Percentiles rank a stretch among this genome's conserved stretches.
phyloP scores from a whole-genome alignment of 345 rosid genomes.

The Salix viminalis region DNA sequence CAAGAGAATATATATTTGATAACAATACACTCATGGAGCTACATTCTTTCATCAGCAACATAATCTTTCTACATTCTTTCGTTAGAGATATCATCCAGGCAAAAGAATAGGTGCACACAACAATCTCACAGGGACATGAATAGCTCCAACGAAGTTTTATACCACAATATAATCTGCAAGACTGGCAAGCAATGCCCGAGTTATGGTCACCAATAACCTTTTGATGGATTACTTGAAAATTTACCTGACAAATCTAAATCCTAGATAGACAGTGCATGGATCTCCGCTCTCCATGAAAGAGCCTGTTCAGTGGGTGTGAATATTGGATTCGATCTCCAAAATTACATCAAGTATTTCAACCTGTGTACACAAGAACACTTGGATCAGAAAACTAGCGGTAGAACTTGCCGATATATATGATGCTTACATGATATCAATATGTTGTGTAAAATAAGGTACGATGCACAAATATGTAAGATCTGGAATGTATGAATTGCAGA shows the following conservation, averaged over 20 bases:
- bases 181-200: background rate
- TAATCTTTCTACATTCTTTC: no score
- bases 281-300: background rate
- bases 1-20: no score
- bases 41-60: no score
- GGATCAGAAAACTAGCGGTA: background rate
- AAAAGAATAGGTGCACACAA: no score
- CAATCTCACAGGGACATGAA: background rate
- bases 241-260: background rate
- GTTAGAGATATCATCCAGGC: no score
- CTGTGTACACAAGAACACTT: background rate
- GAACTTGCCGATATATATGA: background rate
- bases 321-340: background rate
- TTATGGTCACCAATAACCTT: background rate
- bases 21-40: no score
- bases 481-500: no score
- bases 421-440: no score
- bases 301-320: background rate
- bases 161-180: background rate
- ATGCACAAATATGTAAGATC: no score
- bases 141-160: background rate
- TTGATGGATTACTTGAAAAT: background rate
- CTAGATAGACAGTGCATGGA: background rate
- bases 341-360: background rate
- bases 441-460: no score